Evolutionary conservation across 2,329 filamentous ascomycete species (phyloP).

Genomic region (Chaetomiaceae sp.): DNA sequence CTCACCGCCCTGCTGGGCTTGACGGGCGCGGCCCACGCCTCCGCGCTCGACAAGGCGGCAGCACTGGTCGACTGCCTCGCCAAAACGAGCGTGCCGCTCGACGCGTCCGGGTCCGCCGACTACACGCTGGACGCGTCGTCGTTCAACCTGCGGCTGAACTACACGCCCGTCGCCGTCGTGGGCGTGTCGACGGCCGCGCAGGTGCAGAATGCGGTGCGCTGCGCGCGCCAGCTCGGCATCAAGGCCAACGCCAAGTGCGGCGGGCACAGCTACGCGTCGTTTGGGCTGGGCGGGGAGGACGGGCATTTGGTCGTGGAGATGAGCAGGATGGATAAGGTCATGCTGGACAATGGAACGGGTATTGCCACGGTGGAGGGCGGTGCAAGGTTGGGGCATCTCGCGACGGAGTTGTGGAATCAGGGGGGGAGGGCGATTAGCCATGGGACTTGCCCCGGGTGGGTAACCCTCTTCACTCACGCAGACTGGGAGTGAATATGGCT

Average conservation of each 20-base stretch:
- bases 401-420: conserved; percentile 34
- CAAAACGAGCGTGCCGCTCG: conserved; percentile 20
- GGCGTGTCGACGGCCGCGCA: conserved; percentile 37
- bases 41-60: conserved; percentile 20
- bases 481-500: background rate
- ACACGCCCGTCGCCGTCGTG: conserved; percentile 39
- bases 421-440: conserved; percentile 40
- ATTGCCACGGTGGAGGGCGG: conserved; percentile 43
- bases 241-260: conserved; percentile 45
- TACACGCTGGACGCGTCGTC: conserved; percentile 31
- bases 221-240: conserved; percentile 35
- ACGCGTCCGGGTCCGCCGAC: conserved; percentile 19
- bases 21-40: conserved; percentile 11
- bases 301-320: conserved; percentile 44
- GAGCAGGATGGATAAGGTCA: conserved; percentile 38
- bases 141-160: conserved; percentile 30
- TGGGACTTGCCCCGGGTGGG: conserved; percentile 48
- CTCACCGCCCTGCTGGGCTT: conserved; percentile 19
- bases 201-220: conserved; percentile 41
- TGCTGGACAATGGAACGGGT: conserved; percentile 34
- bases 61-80: conserved; percentile 24
- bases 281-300: conserved; percentile 43
- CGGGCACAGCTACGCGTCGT: conserved; percentile 47
- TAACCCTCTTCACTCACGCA: too few species aligned
- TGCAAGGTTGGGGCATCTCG: conserved; percentile 44